Percentiles rank a stretch among this genome's conserved stretches.
Evolutionary conservation across 768 basidiomycete genomes (phyloP).

Genomic region (Russula sp.): DNA sequence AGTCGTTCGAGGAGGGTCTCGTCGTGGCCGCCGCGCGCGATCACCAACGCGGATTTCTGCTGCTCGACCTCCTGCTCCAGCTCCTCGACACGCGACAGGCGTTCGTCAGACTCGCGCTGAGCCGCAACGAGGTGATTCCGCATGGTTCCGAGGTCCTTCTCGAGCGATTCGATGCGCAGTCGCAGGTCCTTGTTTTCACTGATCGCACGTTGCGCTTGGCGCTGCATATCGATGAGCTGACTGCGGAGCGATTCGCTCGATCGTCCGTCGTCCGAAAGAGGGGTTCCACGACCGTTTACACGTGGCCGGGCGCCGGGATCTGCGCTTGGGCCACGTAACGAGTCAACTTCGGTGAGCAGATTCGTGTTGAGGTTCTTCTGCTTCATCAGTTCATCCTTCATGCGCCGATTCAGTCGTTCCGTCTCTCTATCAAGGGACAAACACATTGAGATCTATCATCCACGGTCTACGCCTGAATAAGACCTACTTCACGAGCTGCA

Average conservation of each 20-base stretch:
- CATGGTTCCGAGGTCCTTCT: slow-evolving; percentile 67
- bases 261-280: slow-evolving; percentile 62
- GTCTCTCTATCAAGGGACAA: slow-evolving; percentile 60
- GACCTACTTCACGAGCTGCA: slow-evolving; percentile 92
- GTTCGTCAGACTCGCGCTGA: slow-evolving; percentile 75
- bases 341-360: slow-evolving; percentile 82
- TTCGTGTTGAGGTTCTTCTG: slow-evolving; percentile 76
- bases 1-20: slow-evolving; percentile 78
- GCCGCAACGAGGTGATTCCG: slow-evolving; percentile 64
- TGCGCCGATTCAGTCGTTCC: slow-evolving; percentile 94
- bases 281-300: slow-evolving; percentile 73
- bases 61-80: slow-evolving; percentile 76
- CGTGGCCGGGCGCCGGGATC: slow-evolving; percentile 47
- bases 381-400: slow-evolving; percentile 92
- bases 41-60: slow-evolving; percentile 62
- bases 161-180: slow-evolving; percentile 62
- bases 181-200: slow-evolving; percentile 74
- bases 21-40: slow-evolving; percentile 70
- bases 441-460: slow-evolving; percentile 21
- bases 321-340: slow-evolving; percentile 52
- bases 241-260: slow-evolving; percentile 51
- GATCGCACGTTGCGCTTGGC: slow-evolving; percentile 64
- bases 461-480: slow-evolving; percentile 24
- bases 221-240: slow-evolving; percentile 73
- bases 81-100: slow-evolving; percentile 68